These are phyloP conservation scores for Amaranthus hypochondriacus DNA, from an alignment of 148 eudicot genomes.

Conservation along the genomic window DNA sequence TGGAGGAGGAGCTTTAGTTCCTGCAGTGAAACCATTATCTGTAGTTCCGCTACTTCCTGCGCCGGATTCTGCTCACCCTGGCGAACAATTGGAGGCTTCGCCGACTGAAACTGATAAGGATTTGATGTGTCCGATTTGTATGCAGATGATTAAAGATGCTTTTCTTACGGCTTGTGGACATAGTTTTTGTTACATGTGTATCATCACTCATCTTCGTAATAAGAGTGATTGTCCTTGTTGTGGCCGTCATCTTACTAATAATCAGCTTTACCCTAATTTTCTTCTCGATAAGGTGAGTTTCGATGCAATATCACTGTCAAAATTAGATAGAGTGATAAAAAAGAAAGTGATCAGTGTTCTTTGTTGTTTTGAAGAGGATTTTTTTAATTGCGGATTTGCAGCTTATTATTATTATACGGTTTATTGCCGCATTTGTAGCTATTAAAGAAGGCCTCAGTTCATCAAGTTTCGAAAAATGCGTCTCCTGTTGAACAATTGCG, in stretches of 20 bases:
- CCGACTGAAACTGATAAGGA: constrained; percentile 45
- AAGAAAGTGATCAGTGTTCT: neutral
- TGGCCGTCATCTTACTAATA: constrained; percentile 51
- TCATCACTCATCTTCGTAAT: constrained; percentile 73
- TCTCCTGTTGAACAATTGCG: constrained; percentile 78
- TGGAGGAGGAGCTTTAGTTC: constrained; percentile 37
- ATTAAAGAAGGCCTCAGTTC: constrained; percentile 67
- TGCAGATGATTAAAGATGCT: constrained; percentile 73
- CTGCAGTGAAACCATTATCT: constrained; percentile 35
- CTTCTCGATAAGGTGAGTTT: constrained; percentile 69
- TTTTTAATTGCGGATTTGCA: constrained; percentile 33
- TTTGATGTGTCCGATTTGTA: constrained; percentile 54
- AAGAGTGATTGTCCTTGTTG: constrained; percentile 92
- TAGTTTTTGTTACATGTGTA: constrained; percentile 87
- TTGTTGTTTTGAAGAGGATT: constrained; percentile 25
- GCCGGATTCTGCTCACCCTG: constrained; percentile 16
- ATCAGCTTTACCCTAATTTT: constrained; percentile 77
- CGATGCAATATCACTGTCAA: neutral
- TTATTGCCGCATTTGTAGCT: constrained; percentile 68
- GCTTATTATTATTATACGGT: constrained; percentile 45
- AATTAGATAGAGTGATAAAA: neutral
- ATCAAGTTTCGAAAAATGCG: constrained; percentile 49
- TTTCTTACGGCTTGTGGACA: constrained; percentile 84
- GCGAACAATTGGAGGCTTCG: neutral
- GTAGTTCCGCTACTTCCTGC: constrained; percentile 2